These are phyloP conservation scores for Nemania serpens DNA, from an alignment of 2,329 filamentous ascomycete species.

Conservation along the genomic window DNA sequence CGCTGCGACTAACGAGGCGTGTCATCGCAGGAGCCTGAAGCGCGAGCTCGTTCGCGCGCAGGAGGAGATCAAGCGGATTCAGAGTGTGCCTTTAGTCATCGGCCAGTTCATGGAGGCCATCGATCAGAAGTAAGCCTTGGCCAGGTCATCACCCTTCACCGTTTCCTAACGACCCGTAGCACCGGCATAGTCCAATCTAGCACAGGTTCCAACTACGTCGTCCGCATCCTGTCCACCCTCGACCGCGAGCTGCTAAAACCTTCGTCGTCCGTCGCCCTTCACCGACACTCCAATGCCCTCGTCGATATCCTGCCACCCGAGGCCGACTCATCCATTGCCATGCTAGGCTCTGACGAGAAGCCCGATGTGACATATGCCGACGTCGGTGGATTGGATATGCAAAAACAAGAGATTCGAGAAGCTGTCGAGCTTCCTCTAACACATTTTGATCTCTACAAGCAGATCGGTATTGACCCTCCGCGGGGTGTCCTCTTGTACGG, in stretches of 20 bases:
- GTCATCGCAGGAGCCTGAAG: conserved; percentile 77
- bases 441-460: conserved; percentile 98
- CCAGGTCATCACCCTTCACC: not conserved
- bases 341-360: conserved; percentile 96
- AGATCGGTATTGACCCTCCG: conserved; percentile 98
- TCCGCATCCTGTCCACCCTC: conserved; percentile 95
- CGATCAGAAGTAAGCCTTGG: conserved; percentile 82
- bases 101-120: conserved; percentile 99
- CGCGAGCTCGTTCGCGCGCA: conserved; percentile 95
- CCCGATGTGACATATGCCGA: conserved; percentile 98
- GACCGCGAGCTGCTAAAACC: conserved; percentile 98
- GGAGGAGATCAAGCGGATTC: conserved; percentile 99
- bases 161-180: conserved; percentile 51
- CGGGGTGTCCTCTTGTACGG: conserved; percentile 96
- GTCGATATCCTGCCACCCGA: conserved; percentile 99
- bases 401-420: conserved; percentile 99
- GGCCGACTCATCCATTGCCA: conserved; percentile 97
- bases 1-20: conserved; percentile 34
- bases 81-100: conserved; percentile 96
- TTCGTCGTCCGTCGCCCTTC: conserved; percentile 94
- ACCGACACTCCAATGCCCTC: conserved; percentile 96
- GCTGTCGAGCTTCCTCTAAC: conserved; percentile 95
- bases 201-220: conserved; percentile 98
- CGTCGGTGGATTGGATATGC: conserved; percentile 97
- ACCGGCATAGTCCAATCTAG: conserved; percentile 98